Conservation (phyloP, 352 stramenopile genomes). For the Globisporangium middletonii region DNA sequence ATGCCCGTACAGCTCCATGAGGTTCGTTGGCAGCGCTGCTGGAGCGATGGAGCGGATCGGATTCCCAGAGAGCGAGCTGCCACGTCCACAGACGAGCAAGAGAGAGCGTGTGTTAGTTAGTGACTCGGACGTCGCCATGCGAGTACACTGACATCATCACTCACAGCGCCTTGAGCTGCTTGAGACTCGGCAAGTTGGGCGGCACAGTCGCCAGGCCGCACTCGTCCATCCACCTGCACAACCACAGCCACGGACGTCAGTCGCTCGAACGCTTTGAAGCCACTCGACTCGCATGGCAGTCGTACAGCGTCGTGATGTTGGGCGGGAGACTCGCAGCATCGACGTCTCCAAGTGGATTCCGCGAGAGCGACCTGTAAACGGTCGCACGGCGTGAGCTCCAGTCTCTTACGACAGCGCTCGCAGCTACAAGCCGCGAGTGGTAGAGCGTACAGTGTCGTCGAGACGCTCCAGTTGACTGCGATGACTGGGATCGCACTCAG, state of each 20-base stretch:
- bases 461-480: conserved; percentile 11
- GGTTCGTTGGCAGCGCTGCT: conserved; percentile 6
- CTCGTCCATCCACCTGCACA: conserved; percentile 7
- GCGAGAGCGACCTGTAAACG: conserved; percentile 8
- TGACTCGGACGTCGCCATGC: no score
- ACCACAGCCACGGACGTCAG: neutral
- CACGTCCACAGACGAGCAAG: neutral
- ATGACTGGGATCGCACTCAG: conserved; percentile 7
- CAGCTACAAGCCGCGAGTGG: no score
- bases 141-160: neutral
- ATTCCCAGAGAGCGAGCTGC: conserved; percentile 11
- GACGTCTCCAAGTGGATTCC: conserved; percentile 1
- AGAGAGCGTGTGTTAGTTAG: no score
- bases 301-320: conserved; percentile 8
- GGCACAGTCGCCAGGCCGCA: conserved; percentile 3
- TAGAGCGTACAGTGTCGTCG: conserved; percentile 7
- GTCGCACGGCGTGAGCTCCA: neutral
- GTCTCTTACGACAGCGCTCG: no score
- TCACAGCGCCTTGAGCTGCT: conserved; percentile 8
- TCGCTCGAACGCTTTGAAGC: no score
- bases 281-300: neutral
- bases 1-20: conserved; percentile 5
- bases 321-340: conserved; percentile 7
- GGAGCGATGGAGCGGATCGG: neutral
- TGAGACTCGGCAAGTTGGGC: conserved; percentile 5